phyloP scores from a whole-genome alignment of 2,329 filamentous ascomycete genomes.

The Verticillium nonalfalfae region DNA sequence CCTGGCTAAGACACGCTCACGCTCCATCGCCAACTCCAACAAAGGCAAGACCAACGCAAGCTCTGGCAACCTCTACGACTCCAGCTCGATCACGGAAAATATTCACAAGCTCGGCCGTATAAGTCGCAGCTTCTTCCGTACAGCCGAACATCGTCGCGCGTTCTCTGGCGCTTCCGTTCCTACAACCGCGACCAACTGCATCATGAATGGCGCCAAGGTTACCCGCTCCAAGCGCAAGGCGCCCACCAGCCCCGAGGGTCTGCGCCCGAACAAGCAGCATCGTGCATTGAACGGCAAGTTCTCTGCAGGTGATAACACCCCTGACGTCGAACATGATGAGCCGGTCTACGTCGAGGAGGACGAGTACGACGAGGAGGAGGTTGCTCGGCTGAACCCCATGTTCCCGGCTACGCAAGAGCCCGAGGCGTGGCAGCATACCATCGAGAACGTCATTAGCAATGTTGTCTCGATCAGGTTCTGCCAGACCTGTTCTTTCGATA shows the following conservation, averaged over 20 bases:
- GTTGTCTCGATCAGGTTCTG: constrained; percentile 99
- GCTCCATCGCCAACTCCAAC: not conserved
- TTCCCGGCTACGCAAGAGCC: constrained; percentile 12
- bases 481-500: constrained; percentile 96
- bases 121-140: not conserved
- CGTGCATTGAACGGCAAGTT: constrained; percentile 38
- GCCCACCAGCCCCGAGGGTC: constrained; percentile 31
- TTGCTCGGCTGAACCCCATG: constrained; percentile 14
- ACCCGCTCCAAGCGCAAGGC: constrained; percentile 48
- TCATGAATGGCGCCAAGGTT: constrained; percentile 36
- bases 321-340: constrained; percentile 25
- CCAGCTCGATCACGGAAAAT: not conserved
- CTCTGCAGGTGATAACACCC: constrained; percentile 43
- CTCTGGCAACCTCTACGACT: not conserved
- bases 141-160: not conserved
- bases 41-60: not conserved
- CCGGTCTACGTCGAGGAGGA: constrained; percentile 25
- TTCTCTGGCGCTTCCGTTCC: not conserved
- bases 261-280: constrained; percentile 33
- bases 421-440: constrained; percentile 86
- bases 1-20: not conserved
- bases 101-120: not conserved
- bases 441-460: constrained; percentile 87
- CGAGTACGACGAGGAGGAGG: constrained; percentile 32
- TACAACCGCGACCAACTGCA: constrained; percentile 7